Percentiles rank a stretch among this genome's conserved stretches.
phyloP scores from a whole-genome alignment of 345 rosid species.

The Schrenkiella parvula region DNA sequence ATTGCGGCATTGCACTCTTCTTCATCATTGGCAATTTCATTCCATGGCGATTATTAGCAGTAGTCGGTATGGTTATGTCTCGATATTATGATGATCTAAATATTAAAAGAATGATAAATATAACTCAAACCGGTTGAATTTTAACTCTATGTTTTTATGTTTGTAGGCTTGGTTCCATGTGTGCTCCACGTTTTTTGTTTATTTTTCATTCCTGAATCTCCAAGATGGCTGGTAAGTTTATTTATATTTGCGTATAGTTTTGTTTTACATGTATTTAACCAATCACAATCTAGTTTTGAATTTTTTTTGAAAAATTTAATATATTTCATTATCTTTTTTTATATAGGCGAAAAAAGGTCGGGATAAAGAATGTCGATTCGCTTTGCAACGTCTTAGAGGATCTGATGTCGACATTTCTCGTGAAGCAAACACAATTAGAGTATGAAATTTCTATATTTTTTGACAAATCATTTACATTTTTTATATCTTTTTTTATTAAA shows the following conservation, averaged over 20 bases:
- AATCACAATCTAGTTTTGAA: not conserved
- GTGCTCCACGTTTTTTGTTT: conserved; percentile 20
- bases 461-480: too few relatives aligned
- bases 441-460: not conserved
- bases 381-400: conserved; percentile 38
- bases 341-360: conserved; percentile 31
- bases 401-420: conserved; percentile 35
- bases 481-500: not conserved
- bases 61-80: conserved; percentile 27
- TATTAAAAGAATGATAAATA: not conserved
- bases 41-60: conserved; percentile 29
- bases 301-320: not conserved
- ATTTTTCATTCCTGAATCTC: conserved; percentile 38
- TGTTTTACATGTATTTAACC: not conserved
- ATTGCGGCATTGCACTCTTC: conserved; percentile 36
- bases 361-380: conserved; percentile 30
- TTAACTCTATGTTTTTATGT: not conserved
- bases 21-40: conserved; percentile 34
- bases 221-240: conserved; percentile 40
- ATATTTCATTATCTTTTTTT: not conserved
- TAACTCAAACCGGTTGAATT: not conserved
- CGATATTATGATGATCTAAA: not conserved
- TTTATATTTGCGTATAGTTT: not conserved
- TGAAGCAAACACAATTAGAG: conserved; percentile 34
- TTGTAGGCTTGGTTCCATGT: conserved; percentile 30